Conservation (phyloP, 352 stramenopile species). For the Vaucheria bursata region DNA sequence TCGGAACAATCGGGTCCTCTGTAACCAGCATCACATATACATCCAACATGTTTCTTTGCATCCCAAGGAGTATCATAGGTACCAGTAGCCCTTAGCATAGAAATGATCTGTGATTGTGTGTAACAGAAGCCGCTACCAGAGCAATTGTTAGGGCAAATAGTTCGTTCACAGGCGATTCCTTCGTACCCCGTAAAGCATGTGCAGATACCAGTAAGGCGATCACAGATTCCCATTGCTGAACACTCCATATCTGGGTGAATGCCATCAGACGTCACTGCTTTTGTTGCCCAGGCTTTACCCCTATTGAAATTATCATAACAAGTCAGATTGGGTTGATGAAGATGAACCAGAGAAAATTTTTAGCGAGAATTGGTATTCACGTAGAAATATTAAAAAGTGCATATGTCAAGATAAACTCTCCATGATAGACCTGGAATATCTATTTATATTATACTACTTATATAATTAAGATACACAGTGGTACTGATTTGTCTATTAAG, state of each 20-base stretch:
- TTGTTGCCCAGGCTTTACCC: slow-evolving; percentile 53
- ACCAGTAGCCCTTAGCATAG: slow-evolving; percentile 41
- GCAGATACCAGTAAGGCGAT: slow-evolving; percentile 76
- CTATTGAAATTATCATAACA: neutral
- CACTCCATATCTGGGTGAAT: slow-evolving; percentile 75
- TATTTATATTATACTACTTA: too few relatives aligned
- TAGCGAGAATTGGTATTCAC: neutral
- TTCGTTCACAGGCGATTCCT: slow-evolving; percentile 73
- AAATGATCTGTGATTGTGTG: slow-evolving; percentile 71
- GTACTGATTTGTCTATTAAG: too few relatives aligned
- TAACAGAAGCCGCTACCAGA: slow-evolving; percentile 81
- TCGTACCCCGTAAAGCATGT: slow-evolving; percentile 67
- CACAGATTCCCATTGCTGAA: slow-evolving; percentile 81
- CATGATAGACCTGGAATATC: too few relatives aligned
- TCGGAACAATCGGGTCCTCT: slow-evolving; percentile 86
- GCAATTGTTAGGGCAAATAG: slow-evolving; percentile 87
- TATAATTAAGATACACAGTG: too few relatives aligned
- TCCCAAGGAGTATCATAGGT: slow-evolving; percentile 73
- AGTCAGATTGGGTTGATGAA: neutral
- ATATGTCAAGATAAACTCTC: too few relatives aligned
- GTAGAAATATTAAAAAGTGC: too few relatives aligned
- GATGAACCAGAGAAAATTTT: neutral
- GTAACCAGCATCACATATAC: slow-evolving; percentile 84
- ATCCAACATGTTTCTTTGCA: slow-evolving; percentile 79
- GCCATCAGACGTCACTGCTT: slow-evolving; percentile 58